These are phyloP conservation scores for Cicer chorassanicum DNA, from an alignment of 306 rosid species.

Conservation along the genomic window DNA sequence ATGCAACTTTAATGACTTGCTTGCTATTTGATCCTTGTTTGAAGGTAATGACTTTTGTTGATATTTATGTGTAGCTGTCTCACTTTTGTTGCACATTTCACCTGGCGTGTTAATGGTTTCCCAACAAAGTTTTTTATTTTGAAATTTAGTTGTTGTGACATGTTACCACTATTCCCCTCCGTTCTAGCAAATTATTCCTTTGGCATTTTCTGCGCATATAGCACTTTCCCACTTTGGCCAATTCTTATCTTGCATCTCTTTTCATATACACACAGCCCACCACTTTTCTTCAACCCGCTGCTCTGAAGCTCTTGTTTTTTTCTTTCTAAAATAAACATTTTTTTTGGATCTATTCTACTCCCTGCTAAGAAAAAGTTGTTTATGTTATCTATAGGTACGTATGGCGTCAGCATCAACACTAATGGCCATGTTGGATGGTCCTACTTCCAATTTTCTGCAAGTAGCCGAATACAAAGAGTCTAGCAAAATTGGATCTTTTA, in stretches of 20 bases:
- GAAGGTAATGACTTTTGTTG: slow-evolving; percentile 63
- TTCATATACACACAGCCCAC: neutral
- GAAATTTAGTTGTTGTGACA: slow-evolving; percentile 4
- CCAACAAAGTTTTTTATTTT: slow-evolving; percentile 24
- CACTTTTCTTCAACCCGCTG: neutral
- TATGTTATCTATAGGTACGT: slow-evolving; percentile 64
- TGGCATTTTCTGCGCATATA: neutral
- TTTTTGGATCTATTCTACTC: neutral
- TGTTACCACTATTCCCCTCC: too few relatives aligned
- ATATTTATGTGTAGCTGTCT: slow-evolving; percentile 30
- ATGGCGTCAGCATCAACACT: slow-evolving; percentile 78
- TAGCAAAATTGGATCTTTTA: slow-evolving; percentile 84
- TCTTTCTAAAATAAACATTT: neutral
- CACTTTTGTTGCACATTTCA: slow-evolving; percentile 10
- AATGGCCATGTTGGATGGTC: slow-evolving; percentile 80
- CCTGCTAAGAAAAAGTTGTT: slow-evolving; percentile 44
- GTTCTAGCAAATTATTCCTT: neutral
- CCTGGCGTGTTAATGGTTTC: neutral
- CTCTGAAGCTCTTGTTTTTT: neutral
- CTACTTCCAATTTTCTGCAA: slow-evolving; percentile 78
- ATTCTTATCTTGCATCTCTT: neutral
- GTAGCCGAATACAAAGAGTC: slow-evolving; percentile 87
- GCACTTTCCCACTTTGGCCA: slow-evolving; percentile 7
- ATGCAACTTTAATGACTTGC: slow-evolving; percentile 87
- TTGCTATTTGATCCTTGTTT: slow-evolving; percentile 85